Percentiles rank a stretch among this genome's conserved stretches.
Evolutionary conservation across 2,329 filamentous ascomycete species (phyloP).

Genomic region (Daldinia sp.): DNA sequence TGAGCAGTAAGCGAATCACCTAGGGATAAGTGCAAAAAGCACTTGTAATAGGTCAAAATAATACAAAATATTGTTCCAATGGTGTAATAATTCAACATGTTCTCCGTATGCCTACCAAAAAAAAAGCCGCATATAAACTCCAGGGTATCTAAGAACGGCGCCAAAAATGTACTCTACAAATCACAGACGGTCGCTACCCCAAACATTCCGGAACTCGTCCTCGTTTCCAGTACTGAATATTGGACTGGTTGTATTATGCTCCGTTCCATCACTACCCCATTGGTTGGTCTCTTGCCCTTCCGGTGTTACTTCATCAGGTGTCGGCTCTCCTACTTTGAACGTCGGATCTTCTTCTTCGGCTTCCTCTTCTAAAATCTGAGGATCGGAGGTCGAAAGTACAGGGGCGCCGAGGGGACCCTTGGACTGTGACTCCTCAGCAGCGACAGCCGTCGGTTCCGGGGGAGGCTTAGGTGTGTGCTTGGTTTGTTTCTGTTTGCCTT

Average conservation of each 20-base stretch:
- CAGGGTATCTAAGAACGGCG: constrained; percentile 43
- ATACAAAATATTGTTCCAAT: not conserved
- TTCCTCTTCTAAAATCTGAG: constrained; percentile 52
- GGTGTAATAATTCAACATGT: constrained; percentile 16
- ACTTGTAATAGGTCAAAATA: not conserved
- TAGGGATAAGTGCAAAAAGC: not conserved
- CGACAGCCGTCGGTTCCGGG: constrained; percentile 45
- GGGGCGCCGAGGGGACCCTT: constrained; percentile 52
- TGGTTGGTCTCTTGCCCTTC: constrained; percentile 29
- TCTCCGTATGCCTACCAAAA: constrained; percentile 18
- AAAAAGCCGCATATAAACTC: constrained; percentile 32
- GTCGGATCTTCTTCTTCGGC: constrained; percentile 51
- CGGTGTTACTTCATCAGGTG: constrained; percentile 43
- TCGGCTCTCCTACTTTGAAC: constrained; percentile 43
- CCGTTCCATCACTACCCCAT: constrained; percentile 27
- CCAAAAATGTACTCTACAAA: constrained; percentile 35
- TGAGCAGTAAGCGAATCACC: not conserved
- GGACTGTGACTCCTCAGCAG: constrained; percentile 48
- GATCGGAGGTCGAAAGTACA: constrained; percentile 49
- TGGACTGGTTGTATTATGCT: constrained; percentile 32
- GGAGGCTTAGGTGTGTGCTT: constrained; percentile 41
- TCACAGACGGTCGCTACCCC: constrained; percentile 47
- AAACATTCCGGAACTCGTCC: constrained; percentile 50
- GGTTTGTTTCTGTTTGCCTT: constrained; percentile 50
- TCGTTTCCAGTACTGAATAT: constrained; percentile 45